Base-by-base conservation (phyloP, 257 asterid genomes). In the Sherardia arvensis region DNA sequence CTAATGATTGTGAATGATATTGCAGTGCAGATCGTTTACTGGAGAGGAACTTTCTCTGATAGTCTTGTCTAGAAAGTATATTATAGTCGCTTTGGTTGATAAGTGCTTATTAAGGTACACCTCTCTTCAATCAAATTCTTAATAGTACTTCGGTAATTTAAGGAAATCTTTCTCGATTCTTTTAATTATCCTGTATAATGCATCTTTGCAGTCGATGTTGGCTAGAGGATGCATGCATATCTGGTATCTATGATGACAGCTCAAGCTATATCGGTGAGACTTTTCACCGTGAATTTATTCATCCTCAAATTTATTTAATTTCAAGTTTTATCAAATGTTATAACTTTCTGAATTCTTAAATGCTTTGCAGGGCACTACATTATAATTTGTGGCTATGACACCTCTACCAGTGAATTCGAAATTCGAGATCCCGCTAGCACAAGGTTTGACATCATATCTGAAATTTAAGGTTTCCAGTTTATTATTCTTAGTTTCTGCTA, bases 351-450 rank as follows among this genome's bases (percentile, higher is more conserved):
- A 64, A 64, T 12, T 25, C 8, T 21, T 30, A 30, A 11, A 20
- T 32, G 26, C 45, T 66, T 57, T 53, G 54, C 80, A 92, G 98
- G 98, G 75, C 98, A 92, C 68, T 89, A 88, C 64, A 72, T 92
- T 43, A 85, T 92, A 60, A 82, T 92, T 14, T 92, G 98, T 76
- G 97, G 97, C 64, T 92, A 89, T 63, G 97, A 89, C 72, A 66
- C 91, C 59, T 84, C 74, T 26, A 71, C 87, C 61, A 70, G 87
- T 30, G 95, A 89, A 77, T 92, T 92, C 81, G 98, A 92, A 89
- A 87, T 92, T 72, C 94, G 98, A 69, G 98, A 92, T 82, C 98
- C 98, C 43, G 92, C 95, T 69, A 85, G 95, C 85, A 81, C 97
- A 73, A 83, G 95, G 97, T 91, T 69, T 54, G 23, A 18, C 25